Conservation (phyloP, 208 protist species). For the Trypanosoma melophagium region DNA sequence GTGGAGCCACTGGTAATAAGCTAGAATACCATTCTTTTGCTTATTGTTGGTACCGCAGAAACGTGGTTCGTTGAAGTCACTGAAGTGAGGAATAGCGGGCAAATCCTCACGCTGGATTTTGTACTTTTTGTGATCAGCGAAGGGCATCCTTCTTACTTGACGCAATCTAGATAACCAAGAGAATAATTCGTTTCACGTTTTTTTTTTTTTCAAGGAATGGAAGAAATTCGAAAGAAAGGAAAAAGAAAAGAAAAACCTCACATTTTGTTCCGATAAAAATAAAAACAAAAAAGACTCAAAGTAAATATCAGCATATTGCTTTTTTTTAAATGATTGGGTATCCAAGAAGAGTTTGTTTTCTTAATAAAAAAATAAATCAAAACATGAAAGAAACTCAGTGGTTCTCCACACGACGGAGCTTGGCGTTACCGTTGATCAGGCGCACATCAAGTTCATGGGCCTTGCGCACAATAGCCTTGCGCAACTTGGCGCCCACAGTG, state of each 20-base stretch:
- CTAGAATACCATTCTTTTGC: constrained; percentile 87
- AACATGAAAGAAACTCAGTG: constrained; percentile 24
- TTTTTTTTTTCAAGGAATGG: background rate
- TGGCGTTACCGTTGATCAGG: constrained; percentile 95
- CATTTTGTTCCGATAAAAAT: too few species aligned
- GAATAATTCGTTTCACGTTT: too few species aligned
- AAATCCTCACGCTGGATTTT: constrained; percentile 82
- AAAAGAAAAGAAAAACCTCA: too few species aligned
- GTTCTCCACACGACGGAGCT: constrained; percentile 68
- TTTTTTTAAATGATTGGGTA: constrained; percentile 8
- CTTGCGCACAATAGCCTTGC: constrained; percentile 97
- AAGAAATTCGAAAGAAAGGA: background rate
- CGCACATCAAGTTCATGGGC: constrained; percentile 98
- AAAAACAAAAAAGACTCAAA: constrained; percentile 16
- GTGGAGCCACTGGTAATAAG: constrained; percentile 91
- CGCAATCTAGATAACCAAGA: background rate
- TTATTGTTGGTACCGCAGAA: constrained; percentile 72
- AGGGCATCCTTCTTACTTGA: constrained; percentile 63
- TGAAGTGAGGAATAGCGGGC: constrained; percentile 80
- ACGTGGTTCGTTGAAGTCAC: constrained; percentile 83
- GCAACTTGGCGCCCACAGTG: constrained; percentile 93
- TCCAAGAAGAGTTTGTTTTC: background rate
- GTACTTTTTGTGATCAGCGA: constrained; percentile 84
- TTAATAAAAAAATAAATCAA: constrained; percentile 16
- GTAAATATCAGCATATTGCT: constrained; percentile 5